A percentile compares a stretch with the other conserved stretches of the same genome.
These are phyloP conservation scores for Diaporthe capsici DNA, from an alignment of 2,329 filamentous ascomycete species.

Conservation along the genomic window DNA sequence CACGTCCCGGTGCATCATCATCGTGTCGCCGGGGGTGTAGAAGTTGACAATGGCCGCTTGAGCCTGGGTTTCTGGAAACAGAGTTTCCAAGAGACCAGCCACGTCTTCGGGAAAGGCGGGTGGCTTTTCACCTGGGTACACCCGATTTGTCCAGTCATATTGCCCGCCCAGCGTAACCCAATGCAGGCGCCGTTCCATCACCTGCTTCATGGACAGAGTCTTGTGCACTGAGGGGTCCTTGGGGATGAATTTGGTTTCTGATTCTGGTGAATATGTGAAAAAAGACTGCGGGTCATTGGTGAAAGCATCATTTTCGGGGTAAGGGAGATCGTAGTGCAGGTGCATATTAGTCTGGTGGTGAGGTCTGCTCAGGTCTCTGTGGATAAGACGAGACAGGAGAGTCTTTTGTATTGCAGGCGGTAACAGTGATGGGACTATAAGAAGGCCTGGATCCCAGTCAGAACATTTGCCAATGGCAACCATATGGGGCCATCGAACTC, in stretches of 20 bases:
- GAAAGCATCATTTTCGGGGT: slow-evolving; percentile 39
- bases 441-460: slow-evolving; percentile 72
- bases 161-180: slow-evolving; percentile 97
- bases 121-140: slow-evolving; percentile 78
- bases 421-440: slow-evolving; percentile 82
- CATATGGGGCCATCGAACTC: slow-evolving; percentile 46
- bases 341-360: slow-evolving; percentile 86
- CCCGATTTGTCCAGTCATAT: slow-evolving; percentile 93
- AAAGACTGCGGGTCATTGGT: slow-evolving; percentile 58
- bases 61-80: slow-evolving; percentile 84
- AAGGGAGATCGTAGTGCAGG: slow-evolving; percentile 53
- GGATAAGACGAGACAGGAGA: slow-evolving; percentile 79
- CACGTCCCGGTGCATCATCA: slow-evolving; percentile 94
- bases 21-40: slow-evolving; percentile 90
- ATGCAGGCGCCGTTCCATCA: slow-evolving; percentile 85
- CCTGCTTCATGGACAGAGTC: slow-evolving; percentile 76
- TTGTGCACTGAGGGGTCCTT: slow-evolving; percentile 83
- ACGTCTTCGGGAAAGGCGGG: slow-evolving; percentile 84
- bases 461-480: not conserved
- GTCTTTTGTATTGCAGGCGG: slow-evolving; percentile 76
- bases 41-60: slow-evolving; percentile 96
- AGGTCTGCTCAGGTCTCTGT: slow-evolving; percentile 75
- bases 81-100: slow-evolving; percentile 72
- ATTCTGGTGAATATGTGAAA: slow-evolving; percentile 65
- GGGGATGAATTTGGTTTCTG: slow-evolving; percentile 72